A percentile compares a stretch with the other conserved stretches of the same genome.
Conservation (phyloP, 1,284 basidiomycete genomes). For the Cutaneotrichosporon cyanovorans region DNA sequence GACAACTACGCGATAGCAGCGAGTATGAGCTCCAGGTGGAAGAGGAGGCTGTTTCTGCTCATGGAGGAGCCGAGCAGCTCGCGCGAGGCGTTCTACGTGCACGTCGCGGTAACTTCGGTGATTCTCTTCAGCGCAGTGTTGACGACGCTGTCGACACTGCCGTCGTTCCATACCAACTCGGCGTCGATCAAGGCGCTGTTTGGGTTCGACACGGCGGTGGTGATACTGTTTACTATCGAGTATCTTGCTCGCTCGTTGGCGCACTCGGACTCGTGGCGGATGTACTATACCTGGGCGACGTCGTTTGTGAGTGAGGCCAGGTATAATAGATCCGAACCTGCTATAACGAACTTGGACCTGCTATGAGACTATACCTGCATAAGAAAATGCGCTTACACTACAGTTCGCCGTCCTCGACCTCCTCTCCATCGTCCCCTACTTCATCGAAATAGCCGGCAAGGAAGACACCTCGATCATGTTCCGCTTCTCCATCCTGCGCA, state of each 20-base stretch:
- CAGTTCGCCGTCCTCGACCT: conserved; percentile 71
- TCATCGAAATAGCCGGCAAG: conserved; percentile 70
- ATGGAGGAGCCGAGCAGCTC: conserved; percentile 45
- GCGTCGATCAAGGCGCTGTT: conserved; percentile 68
- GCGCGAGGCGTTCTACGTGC: conserved; percentile 43
- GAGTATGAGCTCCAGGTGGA: conserved; percentile 38
- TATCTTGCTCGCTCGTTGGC: conserved; percentile 39
- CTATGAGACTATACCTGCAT: no score
- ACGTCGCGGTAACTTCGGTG: conserved; percentile 39
- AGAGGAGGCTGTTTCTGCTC: conserved; percentile 42
- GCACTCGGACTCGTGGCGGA: conserved; percentile 44
- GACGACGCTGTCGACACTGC: conserved; percentile 76
- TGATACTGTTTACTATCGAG: conserved; percentile 74
- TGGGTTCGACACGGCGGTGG: conserved; percentile 64
- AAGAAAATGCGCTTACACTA: no score
- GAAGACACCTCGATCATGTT: conserved; percentile 81
- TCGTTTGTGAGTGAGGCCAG: conserved; percentile 49
- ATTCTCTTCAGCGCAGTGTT: conserved; percentile 60
- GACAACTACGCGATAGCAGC: conserved; percentile 43
- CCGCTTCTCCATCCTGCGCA: conserved; percentile 70
- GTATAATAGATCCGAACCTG: no score
- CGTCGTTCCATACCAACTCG: conserved; percentile 59
- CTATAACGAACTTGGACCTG: no score
- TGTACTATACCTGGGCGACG: conserved; percentile 45
- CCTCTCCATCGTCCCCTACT: conserved; percentile 75